These are phyloP conservation scores for Dactylellina haptotyla DNA, from an alignment of 2,329 filamentous ascomycete species.

Conservation along the genomic window DNA sequence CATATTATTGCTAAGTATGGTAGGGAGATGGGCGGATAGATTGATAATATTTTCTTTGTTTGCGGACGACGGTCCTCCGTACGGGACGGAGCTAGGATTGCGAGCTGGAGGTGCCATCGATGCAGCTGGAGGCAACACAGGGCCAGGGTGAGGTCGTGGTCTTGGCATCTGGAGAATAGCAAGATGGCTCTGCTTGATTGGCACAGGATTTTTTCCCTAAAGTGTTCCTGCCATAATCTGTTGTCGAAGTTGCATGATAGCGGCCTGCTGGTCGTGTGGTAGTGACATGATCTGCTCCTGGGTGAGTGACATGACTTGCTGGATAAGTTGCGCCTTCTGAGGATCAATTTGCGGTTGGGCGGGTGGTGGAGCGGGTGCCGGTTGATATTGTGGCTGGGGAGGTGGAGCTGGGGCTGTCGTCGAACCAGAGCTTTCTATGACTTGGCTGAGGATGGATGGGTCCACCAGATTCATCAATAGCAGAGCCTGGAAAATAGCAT, in stretches of 20 bases:
- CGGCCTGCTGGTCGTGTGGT: constrained; percentile 67
- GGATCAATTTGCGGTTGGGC: constrained; percentile 60
- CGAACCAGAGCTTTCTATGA: constrained; percentile 67
- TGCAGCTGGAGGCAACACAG: constrained; percentile 17
- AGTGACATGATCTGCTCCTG: constrained; percentile 71
- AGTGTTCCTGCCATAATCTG: constrained; percentile 63
- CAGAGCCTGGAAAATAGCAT: constrained; percentile 76
- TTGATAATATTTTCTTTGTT: constrained; percentile 27
- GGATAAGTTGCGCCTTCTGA: constrained; percentile 68
- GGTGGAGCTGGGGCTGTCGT: constrained; percentile 55
- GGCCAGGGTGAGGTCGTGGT: background rate
- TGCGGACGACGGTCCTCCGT: background rate
- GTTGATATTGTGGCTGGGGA: constrained; percentile 59
- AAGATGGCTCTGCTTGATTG: constrained; percentile 10
- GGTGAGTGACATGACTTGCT: constrained; percentile 71
- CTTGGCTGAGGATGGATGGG: constrained; percentile 68
- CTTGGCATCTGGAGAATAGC: background rate
- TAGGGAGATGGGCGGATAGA: constrained; percentile 14
- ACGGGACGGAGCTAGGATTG: background rate
- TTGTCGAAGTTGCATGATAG: constrained; percentile 71
- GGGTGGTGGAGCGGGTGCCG: constrained; percentile 57
- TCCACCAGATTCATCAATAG: constrained; percentile 76
- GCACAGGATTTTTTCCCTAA: constrained; percentile 50
- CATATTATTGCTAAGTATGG: constrained; percentile 10
- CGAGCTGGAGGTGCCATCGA: constrained; percentile 45